phyloP scores from a whole-genome alignment of 495 filamentous ascomycete genomes.

The Aspergillus campestris region DNA sequence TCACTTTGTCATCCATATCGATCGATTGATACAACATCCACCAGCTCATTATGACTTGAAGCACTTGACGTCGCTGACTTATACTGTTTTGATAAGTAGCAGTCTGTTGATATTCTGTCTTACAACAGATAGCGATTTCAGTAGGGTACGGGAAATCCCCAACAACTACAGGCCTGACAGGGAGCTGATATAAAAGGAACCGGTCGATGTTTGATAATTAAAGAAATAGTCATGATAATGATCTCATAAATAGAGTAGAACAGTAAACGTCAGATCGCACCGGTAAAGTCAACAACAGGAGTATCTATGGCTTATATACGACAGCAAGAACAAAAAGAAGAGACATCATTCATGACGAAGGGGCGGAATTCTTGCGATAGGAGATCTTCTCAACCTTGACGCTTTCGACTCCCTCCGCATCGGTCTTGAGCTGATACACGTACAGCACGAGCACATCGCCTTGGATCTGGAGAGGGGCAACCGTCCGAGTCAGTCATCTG shows the following conservation, averaged over 20 bases:
- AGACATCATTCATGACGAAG: slow-evolving; percentile 23
- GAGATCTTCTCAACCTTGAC: slow-evolving; percentile 97
- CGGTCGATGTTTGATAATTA: no score
- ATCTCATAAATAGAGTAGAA: no score
- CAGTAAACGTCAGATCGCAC: background rate
- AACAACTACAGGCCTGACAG: no score
- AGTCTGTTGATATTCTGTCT: no score
- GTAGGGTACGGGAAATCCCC: no score
- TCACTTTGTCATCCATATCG: slow-evolving; percentile 15
- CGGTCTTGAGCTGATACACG: slow-evolving; percentile 91
- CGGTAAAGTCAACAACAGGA: slow-evolving; percentile 1
- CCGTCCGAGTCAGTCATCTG: background rate
- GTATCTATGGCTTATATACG: slow-evolving; percentile 29
- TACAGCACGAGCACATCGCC: slow-evolving; percentile 95
- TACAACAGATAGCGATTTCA: no score
- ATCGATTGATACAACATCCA: no score
- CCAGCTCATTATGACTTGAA: no score
- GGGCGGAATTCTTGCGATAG: slow-evolving; percentile 69
- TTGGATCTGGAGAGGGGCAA: slow-evolving; percentile 62
- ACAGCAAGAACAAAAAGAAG: slow-evolving; percentile 4
- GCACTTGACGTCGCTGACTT: no score
- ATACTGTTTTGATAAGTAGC: no score
- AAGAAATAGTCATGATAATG: no score
- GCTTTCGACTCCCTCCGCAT: slow-evolving; percentile 79
- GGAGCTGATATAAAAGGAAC: no score